These are phyloP conservation scores for Kockiozyma suomiensis DNA, from an alignment of 805 yeast species.

Conservation along the genomic window DNA sequence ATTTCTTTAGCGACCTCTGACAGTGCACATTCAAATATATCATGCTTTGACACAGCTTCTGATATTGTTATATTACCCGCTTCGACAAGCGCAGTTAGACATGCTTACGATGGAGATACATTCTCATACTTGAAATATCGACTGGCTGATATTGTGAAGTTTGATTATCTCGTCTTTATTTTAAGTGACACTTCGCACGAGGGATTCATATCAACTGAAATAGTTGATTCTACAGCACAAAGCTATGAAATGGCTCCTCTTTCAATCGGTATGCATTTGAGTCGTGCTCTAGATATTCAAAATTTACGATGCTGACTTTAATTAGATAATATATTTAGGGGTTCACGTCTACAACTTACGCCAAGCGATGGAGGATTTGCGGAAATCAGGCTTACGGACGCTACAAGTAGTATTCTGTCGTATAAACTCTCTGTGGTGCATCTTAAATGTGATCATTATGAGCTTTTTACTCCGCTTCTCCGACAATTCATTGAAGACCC, in stretches of 20 bases:
- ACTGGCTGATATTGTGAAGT: conserved; percentile 46
- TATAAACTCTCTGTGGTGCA: conserved; percentile 46
- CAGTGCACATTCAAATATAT: not conserved
- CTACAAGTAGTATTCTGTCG: conserved; percentile 64
- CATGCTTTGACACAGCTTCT: conserved; percentile 51
- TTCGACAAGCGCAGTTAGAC: conserved; percentile 39
- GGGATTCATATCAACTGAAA: conserved; percentile 38
- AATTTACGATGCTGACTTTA: not conserved
- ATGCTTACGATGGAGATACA: conserved; percentile 55
- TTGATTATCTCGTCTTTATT: conserved; percentile 56
- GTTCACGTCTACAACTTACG: conserved; percentile 45
- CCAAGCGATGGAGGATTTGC: conserved; percentile 50
- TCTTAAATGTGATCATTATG: conserved; percentile 7
- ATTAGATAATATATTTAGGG: conserved; percentile 35
- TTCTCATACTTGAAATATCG: conserved; percentile 53
- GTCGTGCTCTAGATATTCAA: not conserved
- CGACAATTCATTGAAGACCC: conserved; percentile 69
- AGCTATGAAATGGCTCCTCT: not conserved
- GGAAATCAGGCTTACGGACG: conserved; percentile 54
- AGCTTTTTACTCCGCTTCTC: conserved; percentile 59
- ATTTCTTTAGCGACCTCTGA: not conserved
- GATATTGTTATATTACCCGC: conserved; percentile 57
- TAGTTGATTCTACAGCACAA: conserved; percentile 26
- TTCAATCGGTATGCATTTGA: not conserved
- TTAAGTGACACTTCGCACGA: conserved; percentile 40